Conservation (phyloP, 495 filamentous ascomycete species). For the Lichina pygmaea region DNA sequence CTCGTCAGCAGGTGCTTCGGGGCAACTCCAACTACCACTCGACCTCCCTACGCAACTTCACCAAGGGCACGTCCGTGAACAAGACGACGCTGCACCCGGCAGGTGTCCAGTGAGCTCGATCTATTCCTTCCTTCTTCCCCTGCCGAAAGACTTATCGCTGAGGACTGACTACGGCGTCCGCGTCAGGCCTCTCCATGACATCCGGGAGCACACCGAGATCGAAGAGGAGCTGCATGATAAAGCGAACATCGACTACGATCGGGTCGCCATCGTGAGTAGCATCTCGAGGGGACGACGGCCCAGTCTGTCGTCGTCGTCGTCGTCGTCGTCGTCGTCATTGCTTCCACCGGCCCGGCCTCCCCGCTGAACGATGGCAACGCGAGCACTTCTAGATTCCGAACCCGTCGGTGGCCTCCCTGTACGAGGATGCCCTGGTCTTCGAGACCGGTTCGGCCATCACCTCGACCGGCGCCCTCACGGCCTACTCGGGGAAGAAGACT, state of each 20-base stretch:
- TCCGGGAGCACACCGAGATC: constrained; percentile 5
- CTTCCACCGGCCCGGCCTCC: constrained; percentile 1
- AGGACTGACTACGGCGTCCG: background rate
- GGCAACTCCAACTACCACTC: background rate
- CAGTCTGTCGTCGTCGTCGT: background rate
- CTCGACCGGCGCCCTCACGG: constrained; percentile 76
- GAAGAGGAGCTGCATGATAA: constrained; percentile 66
- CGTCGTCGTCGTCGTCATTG: background rate
- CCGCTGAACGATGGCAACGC: background rate
- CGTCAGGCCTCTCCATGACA: background rate
- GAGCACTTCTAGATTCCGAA: constrained; percentile 41
- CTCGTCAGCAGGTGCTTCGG: constrained; percentile 1
- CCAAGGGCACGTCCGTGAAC: constrained; percentile 1
- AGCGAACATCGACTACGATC: constrained; percentile 97
- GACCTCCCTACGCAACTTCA: background rate
- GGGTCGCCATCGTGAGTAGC: constrained; percentile 70
- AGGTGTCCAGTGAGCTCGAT: constrained; percentile 3
- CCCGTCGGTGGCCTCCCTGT: constrained; percentile 73
- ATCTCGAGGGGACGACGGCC: background rate
- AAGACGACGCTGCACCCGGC: constrained; percentile 3
- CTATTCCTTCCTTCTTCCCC: background rate
- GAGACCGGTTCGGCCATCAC: constrained; percentile 95
- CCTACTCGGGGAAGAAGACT: constrained; percentile 95
- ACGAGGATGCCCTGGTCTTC: constrained; percentile 98
- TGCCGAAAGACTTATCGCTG: background rate